Evolutionary conservation across 1,284 basidiomycete species (phyloP).

Genomic region (Pyrrhoderma lamaoense): DNA sequence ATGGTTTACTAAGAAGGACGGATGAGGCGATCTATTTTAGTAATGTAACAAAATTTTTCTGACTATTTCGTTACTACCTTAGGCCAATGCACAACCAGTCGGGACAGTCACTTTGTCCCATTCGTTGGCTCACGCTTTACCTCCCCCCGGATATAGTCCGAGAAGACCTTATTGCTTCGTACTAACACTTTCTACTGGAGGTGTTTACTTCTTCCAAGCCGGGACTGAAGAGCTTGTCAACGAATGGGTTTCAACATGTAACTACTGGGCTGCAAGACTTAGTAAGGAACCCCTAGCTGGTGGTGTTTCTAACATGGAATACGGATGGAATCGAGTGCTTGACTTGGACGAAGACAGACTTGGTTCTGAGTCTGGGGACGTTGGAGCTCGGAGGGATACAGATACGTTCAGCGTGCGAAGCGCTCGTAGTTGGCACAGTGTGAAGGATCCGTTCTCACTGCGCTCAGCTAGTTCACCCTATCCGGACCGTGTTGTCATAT

Average conservation of each 20-base stretch:
- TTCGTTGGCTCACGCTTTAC: constrained; percentile 80
- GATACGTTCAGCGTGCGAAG: constrained; percentile 65
- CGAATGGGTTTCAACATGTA: constrained; percentile 98
- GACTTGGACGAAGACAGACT: constrained; percentile 39
- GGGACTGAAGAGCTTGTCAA: constrained; percentile 95
- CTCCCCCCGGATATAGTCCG: constrained; percentile 85
- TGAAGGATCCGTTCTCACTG: constrained; percentile 57
- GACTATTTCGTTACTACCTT: not conserved
- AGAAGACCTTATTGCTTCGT: constrained; percentile 92
- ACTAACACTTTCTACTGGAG: constrained; percentile 82
- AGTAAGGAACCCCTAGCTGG: constrained; percentile 92
- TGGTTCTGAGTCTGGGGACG: constrained; percentile 22
- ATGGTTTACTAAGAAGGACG: too few species aligned
- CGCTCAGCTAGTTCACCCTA: constrained; percentile 59
- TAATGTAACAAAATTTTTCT: not conserved
- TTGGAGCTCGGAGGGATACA: constrained; percentile 52
- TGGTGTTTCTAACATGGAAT: constrained; percentile 98
- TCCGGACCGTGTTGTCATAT: constrained; percentile 74
- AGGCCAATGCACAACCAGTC: constrained; percentile 81
- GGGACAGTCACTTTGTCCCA: constrained; percentile 82
- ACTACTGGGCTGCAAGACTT: constrained; percentile 94
- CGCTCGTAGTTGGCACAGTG: constrained; percentile 44
- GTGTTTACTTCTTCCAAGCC: constrained; percentile 94
- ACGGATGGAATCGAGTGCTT: constrained; percentile 85
- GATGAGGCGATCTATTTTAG: not conserved